Percentiles rank a stretch among this genome's conserved stretches.
Conservation (phyloP, 164 flowering plant genomes). For the Liriodendron chinense region DNA sequence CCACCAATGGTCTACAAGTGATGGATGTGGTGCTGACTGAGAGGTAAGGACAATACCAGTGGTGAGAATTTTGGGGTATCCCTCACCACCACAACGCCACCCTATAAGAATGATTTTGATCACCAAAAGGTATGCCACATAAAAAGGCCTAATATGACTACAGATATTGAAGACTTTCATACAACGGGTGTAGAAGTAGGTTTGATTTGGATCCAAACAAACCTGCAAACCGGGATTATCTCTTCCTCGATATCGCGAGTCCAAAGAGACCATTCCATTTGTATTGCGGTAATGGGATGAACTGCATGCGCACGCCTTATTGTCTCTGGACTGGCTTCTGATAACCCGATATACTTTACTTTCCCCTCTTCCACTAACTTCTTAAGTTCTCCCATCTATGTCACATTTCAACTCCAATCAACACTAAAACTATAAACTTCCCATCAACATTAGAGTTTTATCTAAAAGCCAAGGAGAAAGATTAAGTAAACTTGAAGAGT, state of each 20-base stretch:
- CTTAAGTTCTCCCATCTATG: conserved; percentile 35
- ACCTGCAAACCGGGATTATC: conserved; percentile 66
- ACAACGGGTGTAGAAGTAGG: background rate
- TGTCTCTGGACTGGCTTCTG: conserved; percentile 53
- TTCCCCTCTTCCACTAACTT: conserved; percentile 41
- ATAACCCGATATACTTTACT: conserved; percentile 32
- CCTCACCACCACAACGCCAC: too few relatives aligned
- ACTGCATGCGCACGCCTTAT: conserved; percentile 62
- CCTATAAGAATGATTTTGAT: too few relatives aligned
- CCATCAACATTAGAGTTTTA: too few relatives aligned
- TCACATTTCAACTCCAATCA: background rate
- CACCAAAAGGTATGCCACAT: too few relatives aligned
- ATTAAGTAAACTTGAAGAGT: too few relatives aligned
- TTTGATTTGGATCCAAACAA: background rate
- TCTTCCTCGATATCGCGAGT: conserved; percentile 58
- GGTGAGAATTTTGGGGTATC: too few relatives aligned
- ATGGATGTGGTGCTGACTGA: too few relatives aligned
- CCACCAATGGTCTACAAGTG: too few relatives aligned
- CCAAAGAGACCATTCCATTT: conserved; percentile 70
- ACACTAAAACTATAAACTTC: background rate
- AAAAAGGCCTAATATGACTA: background rate
- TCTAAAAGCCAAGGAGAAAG: too few relatives aligned
- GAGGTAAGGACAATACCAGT: too few relatives aligned
- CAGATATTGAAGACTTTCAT: background rate
- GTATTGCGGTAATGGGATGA: conserved; percentile 54